Conservation (phyloP, 2,329 filamentous ascomycete species). For the Zymoseptoria brevis region DNA sequence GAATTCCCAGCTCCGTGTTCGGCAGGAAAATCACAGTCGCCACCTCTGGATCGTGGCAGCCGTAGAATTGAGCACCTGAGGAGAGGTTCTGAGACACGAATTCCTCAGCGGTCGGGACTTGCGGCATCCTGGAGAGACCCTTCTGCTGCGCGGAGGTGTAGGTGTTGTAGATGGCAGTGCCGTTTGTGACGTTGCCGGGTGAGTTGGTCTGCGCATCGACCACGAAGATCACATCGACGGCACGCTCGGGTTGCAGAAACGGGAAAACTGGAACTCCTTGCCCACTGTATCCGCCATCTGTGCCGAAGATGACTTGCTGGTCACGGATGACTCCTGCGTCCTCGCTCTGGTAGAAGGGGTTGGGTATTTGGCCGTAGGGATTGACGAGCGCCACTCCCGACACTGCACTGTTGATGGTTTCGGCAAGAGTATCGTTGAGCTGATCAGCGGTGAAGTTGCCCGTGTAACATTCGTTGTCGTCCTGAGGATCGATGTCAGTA, state of each 20-base stretch:
- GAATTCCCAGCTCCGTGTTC: constrained; percentile 3
- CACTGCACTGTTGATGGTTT: constrained; percentile 1
- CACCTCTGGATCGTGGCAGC: constrained; percentile 5
- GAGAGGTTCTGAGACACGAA: constrained; percentile 7
- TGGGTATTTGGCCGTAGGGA: constrained; percentile 10
- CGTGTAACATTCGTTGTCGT: constrained; percentile 1
- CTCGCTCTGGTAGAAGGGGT: constrained; percentile 8
- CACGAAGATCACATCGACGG: constrained; percentile 11
- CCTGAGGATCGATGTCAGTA: background rate
- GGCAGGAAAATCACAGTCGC: constrained; percentile 9
- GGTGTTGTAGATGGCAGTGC: constrained; percentile 9
- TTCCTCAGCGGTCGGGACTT: constrained; percentile 2
- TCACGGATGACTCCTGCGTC: constrained; percentile 6
- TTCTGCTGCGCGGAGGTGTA: constrained; percentile 7
- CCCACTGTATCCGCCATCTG: constrained; percentile 9
- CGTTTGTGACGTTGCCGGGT: constrained; percentile 9
- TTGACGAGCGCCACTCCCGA: background rate
- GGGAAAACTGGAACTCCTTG: constrained; percentile 11
- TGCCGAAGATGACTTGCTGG: constrained; percentile 5
- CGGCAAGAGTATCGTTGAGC: constrained; percentile 4
- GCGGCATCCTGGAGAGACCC: constrained; percentile 7
- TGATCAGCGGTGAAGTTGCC: constrained; percentile 5
- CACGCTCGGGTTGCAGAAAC: constrained; percentile 6
- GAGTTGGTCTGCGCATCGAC: constrained; percentile 6
- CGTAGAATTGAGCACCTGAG: constrained; percentile 8